Evolutionary conservation across 2,329 filamentous ascomycete genomes (phyloP).

Genomic region (Tolypocladium tropicale): DNA sequence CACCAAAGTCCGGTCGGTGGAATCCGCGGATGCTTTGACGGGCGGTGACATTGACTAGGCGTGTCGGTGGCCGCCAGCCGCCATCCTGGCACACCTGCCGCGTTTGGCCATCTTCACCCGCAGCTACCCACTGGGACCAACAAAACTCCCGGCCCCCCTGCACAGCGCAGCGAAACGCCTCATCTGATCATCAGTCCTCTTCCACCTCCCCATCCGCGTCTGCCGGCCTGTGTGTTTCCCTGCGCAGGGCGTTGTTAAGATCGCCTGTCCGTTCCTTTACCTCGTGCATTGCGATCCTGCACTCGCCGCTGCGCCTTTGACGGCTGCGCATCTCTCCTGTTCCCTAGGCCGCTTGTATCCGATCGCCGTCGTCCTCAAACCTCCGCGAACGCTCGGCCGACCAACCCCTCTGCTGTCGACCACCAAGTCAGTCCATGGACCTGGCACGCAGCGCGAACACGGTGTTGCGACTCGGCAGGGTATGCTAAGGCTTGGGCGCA

Average conservation of each 20-base stretch:
- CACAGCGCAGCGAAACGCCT: not conserved
- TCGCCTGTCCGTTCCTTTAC: not conserved
- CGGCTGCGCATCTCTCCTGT: not conserved
- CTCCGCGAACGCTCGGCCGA: not conserved
- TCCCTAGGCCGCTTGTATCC: not conserved
- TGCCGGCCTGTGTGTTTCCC: not conserved
- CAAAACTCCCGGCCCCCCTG: not conserved
- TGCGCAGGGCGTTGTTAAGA: not conserved
- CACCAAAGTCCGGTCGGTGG: too few relatives aligned
- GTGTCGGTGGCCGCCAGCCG: too few relatives aligned
- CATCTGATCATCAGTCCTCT: not conserved
- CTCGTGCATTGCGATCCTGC: not conserved
- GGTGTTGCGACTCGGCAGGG: slow-evolving; percentile 4
- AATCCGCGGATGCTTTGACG: too few relatives aligned
- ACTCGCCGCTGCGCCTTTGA: not conserved
- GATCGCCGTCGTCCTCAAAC: not conserved
- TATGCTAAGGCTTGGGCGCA: slow-evolving; percentile 4
- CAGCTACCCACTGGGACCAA: not conserved
- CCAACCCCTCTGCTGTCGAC: not conserved
- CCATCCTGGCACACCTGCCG: not conserved
- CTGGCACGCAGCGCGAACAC: not conserved
- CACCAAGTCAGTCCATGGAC: slow-evolving; percentile 1
- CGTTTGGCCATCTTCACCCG: not conserved
- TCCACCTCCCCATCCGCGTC: not conserved
- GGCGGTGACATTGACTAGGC: too few relatives aligned